A percentile compares a stretch with the other conserved stretches of the same genome.
Conservation (phyloP, 164 flowering plant species). For the Aristolochia contorta region DNA sequence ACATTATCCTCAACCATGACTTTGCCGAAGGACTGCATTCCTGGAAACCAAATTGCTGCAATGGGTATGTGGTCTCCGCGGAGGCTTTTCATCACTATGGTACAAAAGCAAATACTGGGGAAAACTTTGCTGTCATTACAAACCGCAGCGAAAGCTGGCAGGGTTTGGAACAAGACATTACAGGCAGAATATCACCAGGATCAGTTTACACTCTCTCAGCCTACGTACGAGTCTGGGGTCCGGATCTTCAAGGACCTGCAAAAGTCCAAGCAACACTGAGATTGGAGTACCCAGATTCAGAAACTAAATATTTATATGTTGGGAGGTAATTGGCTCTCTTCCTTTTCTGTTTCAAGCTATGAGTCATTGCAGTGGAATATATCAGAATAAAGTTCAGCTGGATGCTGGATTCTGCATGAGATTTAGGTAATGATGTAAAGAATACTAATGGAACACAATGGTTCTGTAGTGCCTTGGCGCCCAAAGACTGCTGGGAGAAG, state of each 20-base stretch:
- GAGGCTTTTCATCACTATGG: slow-evolving; percentile 27
- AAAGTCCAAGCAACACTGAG: slow-evolving; percentile 66
- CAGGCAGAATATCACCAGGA: slow-evolving; percentile 42
- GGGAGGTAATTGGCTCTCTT: slow-evolving; percentile 36
- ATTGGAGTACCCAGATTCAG: slow-evolving; percentile 38
- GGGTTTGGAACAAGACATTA: slow-evolving; percentile 88
- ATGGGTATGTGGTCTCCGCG: slow-evolving; percentile 46
- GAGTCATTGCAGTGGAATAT: too few species aligned
- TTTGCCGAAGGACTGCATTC: slow-evolving; percentile 58
- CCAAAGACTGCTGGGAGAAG: slow-evolving; percentile 52
- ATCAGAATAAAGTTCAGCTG: too few species aligned
- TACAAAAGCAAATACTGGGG: slow-evolving; percentile 17
- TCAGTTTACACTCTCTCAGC: slow-evolving; percentile 51
- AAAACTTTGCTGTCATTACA: slow-evolving; percentile 51
- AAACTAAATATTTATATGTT: slow-evolving; percentile 37
- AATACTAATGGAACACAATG: slow-evolving; percentile 1
- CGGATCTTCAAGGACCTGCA: slow-evolving; percentile 30
- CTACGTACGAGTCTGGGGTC: slow-evolving; percentile 56
- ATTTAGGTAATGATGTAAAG: too few species aligned
- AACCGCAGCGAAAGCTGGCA: slow-evolving; percentile 77
- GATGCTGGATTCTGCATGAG: too few species aligned
- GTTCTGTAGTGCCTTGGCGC: slow-evolving; percentile 34
- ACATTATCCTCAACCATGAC: slow-evolving; percentile 63
- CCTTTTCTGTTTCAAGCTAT: neutral
- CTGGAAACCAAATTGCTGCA: slow-evolving; percentile 72